Percentiles rank a stretch among this genome's conserved stretches.
Evolutionary conservation across 352 stramenopile genomes (phyloP).

Genomic region (Plasmopara viticola): DNA sequence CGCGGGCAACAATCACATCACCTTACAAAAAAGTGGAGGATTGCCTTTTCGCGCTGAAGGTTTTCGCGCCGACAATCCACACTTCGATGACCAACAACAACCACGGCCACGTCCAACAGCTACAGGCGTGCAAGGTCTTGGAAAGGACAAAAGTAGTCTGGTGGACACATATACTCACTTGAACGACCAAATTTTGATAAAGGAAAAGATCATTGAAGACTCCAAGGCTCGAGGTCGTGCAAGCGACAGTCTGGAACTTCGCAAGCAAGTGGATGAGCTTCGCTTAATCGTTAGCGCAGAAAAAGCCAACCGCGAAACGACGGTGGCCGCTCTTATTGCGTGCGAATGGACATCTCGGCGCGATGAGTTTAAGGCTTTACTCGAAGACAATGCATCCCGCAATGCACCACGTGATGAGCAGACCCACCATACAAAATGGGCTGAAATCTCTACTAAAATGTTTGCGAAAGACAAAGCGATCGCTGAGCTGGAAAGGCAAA

Average conservation of each 20-base stretch:
- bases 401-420: constrained; percentile 13
- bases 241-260: constrained; percentile 29
- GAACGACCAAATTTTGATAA: constrained; percentile 36
- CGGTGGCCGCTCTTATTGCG: constrained; percentile 34
- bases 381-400: constrained; percentile 5
- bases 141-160: constrained; percentile 14
- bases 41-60: not conserved
- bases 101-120: not conserved
- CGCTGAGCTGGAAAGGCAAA: constrained; percentile 15
- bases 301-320: constrained; percentile 33
- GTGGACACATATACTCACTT: constrained; percentile 29
- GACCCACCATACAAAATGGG: constrained; percentile 17
- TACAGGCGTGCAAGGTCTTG: constrained; percentile 3
- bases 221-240: constrained; percentile 19
- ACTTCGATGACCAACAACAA: constrained; percentile 4
- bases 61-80: not conserved
- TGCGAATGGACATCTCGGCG: constrained; percentile 14
- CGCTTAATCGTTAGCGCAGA: constrained; percentile 27
- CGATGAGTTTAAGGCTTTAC: constrained; percentile 12
- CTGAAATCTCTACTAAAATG: constrained; percentile 12
- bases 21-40: constrained; percentile 2
- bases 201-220: constrained; percentile 32
- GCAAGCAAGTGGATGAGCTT: constrained; percentile 34
- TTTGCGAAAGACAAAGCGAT: constrained; percentile 14
- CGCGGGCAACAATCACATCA: not conserved